A percentile compares a stretch with the other conserved stretches of the same genome.
Conservation (phyloP, 805 yeast species). For the Tetrapisispora phaffii region DNA sequence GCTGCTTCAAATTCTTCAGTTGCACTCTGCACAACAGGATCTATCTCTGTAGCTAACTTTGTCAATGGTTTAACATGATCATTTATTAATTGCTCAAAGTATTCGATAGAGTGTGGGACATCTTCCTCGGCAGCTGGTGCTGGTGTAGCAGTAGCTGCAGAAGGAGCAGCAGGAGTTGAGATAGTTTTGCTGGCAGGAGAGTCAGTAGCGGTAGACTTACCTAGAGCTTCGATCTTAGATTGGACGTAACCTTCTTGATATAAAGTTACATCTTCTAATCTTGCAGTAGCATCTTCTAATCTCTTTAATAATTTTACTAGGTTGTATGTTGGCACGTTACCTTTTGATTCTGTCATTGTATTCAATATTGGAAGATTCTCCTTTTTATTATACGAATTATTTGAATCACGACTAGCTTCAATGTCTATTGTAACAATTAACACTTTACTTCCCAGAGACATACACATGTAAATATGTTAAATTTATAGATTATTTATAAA, state of each 20-base stretch:
- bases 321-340: constrained; percentile 63
- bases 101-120: constrained; percentile 38
- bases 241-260: constrained; percentile 54
- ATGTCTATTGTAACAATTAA: no score
- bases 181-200: background rate
- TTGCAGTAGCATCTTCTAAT: constrained; percentile 86
- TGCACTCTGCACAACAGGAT: constrained; percentile 39
- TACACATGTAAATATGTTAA: no score
- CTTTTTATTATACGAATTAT: no score
- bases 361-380: no score
- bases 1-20: constrained; percentile 46
- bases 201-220: background rate
- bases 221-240: constrained; percentile 19
- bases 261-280: constrained; percentile 80
- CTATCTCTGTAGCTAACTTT: constrained; percentile 31
- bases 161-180: constrained; percentile 8
- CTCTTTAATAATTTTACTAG: constrained; percentile 72
- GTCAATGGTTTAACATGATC: constrained; percentile 53
- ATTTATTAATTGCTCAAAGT: constrained; percentile 45
- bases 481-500: no score
- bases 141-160: constrained; percentile 7
- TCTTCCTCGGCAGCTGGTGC: constrained; percentile 15
- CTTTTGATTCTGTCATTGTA: constrained; percentile 2
- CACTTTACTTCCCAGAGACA: no score
- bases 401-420: no score